Percentiles rank a stretch among this genome's conserved stretches.
Evolutionary conservation across 441 rosid species (phyloP).

Genomic region (Brassica balearica): DNA sequence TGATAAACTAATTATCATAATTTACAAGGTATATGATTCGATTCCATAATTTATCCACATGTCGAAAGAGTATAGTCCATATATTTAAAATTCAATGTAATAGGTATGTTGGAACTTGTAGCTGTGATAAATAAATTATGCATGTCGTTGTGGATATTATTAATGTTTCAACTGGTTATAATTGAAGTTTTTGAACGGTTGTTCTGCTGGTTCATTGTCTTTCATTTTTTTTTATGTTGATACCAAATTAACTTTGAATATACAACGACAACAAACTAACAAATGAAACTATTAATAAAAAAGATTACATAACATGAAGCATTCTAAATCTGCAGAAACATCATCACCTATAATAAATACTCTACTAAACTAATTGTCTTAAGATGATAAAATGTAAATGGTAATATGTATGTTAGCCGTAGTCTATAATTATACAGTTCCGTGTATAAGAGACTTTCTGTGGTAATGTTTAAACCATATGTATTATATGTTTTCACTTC

Average conservation of each 20-base stretch:
- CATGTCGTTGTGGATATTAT: constrained; percentile 26
- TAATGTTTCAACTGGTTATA: constrained; percentile 23
- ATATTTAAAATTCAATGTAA: constrained; percentile 5
- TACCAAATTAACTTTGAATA: constrained; percentile 15
- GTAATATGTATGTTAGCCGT: neutral
- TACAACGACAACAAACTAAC: constrained; percentile 33
- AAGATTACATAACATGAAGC: constrained; percentile 1
- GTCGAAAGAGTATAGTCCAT: constrained; percentile 12
- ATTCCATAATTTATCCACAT: constrained; percentile 16
- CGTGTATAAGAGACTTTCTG: neutral
- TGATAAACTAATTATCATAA: constrained; percentile 12
- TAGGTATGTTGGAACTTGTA: constrained; percentile 42
- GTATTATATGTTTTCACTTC: neutral
- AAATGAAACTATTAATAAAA: constrained; percentile 10
- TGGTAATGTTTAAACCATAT: neutral
- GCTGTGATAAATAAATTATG: constrained; percentile 27
- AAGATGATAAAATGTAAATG: neutral
- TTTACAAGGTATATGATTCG: neutral
- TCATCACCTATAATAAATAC: neutral
- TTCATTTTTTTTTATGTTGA: constrained; percentile 27
- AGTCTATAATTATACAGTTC: neutral
- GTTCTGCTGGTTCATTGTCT: constrained; percentile 43
- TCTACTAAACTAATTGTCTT: neutral
- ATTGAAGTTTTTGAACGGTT: constrained; percentile 43
- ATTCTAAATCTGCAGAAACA: neutral